These are phyloP conservation scores for Alternaria longipes DNA, from an alignment of 2,329 filamentous ascomycete genomes.

Conservation along the genomic window DNA sequence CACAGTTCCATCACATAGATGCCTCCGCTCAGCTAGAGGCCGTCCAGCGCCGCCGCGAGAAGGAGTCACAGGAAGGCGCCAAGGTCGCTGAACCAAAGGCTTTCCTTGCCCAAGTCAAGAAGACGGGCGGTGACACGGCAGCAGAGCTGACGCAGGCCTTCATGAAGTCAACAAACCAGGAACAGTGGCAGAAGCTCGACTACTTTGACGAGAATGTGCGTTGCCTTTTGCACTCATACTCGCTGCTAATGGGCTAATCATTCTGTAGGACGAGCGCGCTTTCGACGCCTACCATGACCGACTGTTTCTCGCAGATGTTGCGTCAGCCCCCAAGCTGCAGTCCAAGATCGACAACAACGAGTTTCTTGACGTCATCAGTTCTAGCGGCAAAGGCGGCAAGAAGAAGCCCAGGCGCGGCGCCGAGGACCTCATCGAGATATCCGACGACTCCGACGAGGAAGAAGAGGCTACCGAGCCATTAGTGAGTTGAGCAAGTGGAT, in stretches of 20 bases:
- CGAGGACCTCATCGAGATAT: slow-evolving; percentile 44
- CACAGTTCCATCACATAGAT: slow-evolving; percentile 92
- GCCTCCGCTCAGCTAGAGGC: slow-evolving; percentile 78
- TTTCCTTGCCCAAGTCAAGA: slow-evolving; percentile 88
- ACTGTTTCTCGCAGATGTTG: slow-evolving; percentile 65
- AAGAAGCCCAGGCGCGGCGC: slow-evolving; percentile 49
- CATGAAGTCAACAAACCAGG: slow-evolving; percentile 79
- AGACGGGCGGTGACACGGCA: slow-evolving; percentile 72
- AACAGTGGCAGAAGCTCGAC: slow-evolving; percentile 80
- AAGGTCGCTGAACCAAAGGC: slow-evolving; percentile 70
- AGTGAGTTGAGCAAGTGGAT: slow-evolving; percentile 17
- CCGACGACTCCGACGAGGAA: slow-evolving; percentile 43
- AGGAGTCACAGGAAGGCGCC: slow-evolving; percentile 57
- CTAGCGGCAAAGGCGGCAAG: slow-evolving; percentile 53
- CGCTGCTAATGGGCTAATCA: slow-evolving; percentile 13
- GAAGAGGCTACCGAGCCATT: slow-evolving; percentile 15
- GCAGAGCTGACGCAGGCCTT: slow-evolving; percentile 77
- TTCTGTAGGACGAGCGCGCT: slow-evolving; percentile 66
- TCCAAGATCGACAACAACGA: slow-evolving; percentile 66
- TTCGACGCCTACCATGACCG: slow-evolving; percentile 80
- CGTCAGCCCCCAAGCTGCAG: slow-evolving; percentile 59
- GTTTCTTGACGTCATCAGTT: slow-evolving; percentile 71
- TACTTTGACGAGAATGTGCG: slow-evolving; percentile 81
- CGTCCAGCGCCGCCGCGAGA: slow-evolving; percentile 53
- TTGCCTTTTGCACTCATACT: background rate